A percentile compares a stretch with the other conserved stretches of the same genome.
phyloP scores from a whole-genome alignment of 2,329 filamentous ascomycete species.

The Colletotrichum euphorbiae region DNA sequence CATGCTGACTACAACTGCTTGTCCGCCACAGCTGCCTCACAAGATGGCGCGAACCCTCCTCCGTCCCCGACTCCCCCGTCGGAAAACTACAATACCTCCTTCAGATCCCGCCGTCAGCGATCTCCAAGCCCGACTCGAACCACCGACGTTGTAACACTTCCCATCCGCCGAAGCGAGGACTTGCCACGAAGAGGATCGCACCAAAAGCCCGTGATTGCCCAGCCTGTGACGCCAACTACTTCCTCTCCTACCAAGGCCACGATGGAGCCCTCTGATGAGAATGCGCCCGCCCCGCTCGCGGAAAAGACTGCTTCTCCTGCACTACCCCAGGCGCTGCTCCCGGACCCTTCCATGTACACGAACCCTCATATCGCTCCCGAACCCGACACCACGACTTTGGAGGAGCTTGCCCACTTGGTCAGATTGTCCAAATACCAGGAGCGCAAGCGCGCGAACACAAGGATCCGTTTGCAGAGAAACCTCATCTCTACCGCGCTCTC shows the following conservation, averaged over 20 bases:
- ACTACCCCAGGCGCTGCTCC: slow-evolving; percentile 63
- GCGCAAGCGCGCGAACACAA: slow-evolving; percentile 79
- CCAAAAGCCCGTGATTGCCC: slow-evolving; percentile 63
- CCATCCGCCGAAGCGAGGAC: slow-evolving; percentile 59
- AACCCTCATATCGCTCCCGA: slow-evolving; percentile 71
- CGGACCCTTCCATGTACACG: slow-evolving; percentile 74
- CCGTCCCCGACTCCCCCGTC: slow-evolving; percentile 48
- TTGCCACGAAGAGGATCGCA: slow-evolving; percentile 54
- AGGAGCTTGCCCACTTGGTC: slow-evolving; percentile 82
- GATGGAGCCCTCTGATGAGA: slow-evolving; percentile 44
- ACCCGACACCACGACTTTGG: slow-evolving; percentile 75
- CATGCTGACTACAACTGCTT: slow-evolving; percentile 42
- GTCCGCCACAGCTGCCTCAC: slow-evolving; percentile 59
- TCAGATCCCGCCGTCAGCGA: slow-evolving; percentile 63
- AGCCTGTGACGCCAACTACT: slow-evolving; percentile 50
- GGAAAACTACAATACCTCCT: slow-evolving; percentile 67
- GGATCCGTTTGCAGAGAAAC: slow-evolving; percentile 78
- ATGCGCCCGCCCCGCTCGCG: slow-evolving; percentile 45
- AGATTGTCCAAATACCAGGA: slow-evolving; percentile 84
- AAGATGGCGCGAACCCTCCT: slow-evolving; percentile 58
- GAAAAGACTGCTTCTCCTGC: slow-evolving; percentile 58
- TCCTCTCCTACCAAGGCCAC: slow-evolving; percentile 41
- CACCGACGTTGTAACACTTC: slow-evolving; percentile 56
- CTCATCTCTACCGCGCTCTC: slow-evolving; percentile 81
- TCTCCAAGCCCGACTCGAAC: slow-evolving; percentile 67